Conservation (phyloP, 2,329 filamentous ascomycete species). For the Aureobasidium mangrovei region DNA sequence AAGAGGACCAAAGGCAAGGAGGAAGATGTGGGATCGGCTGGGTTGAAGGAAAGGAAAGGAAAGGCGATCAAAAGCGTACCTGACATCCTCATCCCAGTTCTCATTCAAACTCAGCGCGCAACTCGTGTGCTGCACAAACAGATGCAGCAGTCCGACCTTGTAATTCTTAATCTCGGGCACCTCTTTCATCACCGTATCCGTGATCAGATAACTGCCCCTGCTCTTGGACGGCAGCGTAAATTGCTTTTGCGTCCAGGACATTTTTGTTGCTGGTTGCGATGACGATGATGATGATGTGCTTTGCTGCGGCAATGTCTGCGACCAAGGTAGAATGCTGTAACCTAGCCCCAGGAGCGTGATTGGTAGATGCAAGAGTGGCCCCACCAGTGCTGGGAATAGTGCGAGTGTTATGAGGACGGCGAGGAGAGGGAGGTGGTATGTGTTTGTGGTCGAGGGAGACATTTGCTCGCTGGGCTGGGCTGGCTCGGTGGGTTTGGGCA, state of each 20-base stretch:
- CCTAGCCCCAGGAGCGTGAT: constrained; percentile 21
- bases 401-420: constrained; percentile 41
- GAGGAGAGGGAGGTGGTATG: constrained; percentile 30
- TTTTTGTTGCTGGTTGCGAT: constrained; percentile 18
- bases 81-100: constrained; percentile 81
- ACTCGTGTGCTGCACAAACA: constrained; percentile 93
- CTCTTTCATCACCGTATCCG: constrained; percentile 59
- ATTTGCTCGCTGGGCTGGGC: background rate
- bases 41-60: background rate
- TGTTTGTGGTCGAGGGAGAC: constrained; percentile 27
- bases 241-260: constrained; percentile 75
- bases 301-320: constrained; percentile 21
- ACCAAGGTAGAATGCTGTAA: constrained; percentile 17
- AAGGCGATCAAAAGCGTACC: constrained; percentile 27
- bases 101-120: constrained; percentile 89
- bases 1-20: background rate
- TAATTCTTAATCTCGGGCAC: constrained; percentile 75
- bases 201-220: constrained; percentile 84
- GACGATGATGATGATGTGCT: constrained; percentile 15
- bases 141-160: constrained; percentile 75
- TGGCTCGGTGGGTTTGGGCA: background rate
- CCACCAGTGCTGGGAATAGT: constrained; percentile 42
- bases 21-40: background rate
- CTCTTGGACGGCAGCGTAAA: constrained; percentile 68
- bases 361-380: constrained; percentile 29